Base-by-base conservation (phyloP, 2,329 filamentous ascomycete genomes). In the Penicillium sp. region DNA sequence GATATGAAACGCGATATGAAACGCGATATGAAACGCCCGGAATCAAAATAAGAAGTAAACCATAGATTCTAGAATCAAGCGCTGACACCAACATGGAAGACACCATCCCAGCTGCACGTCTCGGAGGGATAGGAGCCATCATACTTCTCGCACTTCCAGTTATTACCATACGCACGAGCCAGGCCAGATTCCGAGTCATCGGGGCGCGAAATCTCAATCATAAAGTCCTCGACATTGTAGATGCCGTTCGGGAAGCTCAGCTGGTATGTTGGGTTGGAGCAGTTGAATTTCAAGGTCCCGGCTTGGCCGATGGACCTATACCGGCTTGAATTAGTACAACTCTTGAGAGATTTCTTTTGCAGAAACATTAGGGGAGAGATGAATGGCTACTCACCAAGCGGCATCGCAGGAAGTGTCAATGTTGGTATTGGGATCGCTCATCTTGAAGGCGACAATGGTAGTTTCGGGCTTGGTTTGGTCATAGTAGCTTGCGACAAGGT, bases 171-270 rank as follows among this genome's bases (percentile, higher is more conserved):
- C 5, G 54, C 7, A 63, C 50, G 14, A 25, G 39, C 11, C 53
- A 45, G 10, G 8, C 63, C 61, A 37, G 39, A 43, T 14, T 51
- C 41, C 22, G 60, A 59, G 11, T 59, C 60, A 49, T 63, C 57
- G 2, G 53, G 4, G n/a, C 63, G 58, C 35, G 57, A 57, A 25
- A 66, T 57, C 15, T 54, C 48, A 1, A 66, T 28, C 14, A 57
- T 49, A 37, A 66, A 56, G 7, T 65, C 47, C n/a, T 65, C 62
- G n/a, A 66, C 56, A 20, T 61, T 58, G n/a, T 58, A 61, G 31
- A 66, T 59, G 37, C 64, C 64, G 10, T 59, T 52, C 3, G 60
- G 56, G 38, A 66, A 60, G 10, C 58, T 56, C 11, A 66, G 35
- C 35, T 59, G 57, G 37, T 66, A 66, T 3, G 55, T 39, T 10